Conservation (phyloP, 1,284 basidiomycete species). For the Cerrena zonata region DNA sequence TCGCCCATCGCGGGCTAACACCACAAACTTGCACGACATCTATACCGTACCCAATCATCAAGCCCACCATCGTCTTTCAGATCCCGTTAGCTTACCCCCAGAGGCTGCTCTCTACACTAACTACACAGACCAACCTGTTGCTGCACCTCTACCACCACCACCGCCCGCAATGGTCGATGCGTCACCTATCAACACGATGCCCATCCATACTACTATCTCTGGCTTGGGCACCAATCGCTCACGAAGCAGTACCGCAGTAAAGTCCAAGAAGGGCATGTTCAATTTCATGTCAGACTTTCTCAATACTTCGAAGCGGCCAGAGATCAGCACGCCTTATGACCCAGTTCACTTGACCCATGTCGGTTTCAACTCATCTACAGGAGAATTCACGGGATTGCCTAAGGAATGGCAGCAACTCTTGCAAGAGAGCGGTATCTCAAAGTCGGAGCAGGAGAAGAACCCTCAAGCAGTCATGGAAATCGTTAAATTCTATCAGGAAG, state of each 20-base stretch:
- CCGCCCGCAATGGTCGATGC: conserved; percentile 17
- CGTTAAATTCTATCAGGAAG: conserved; percentile 95
- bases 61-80: conserved; percentile 48
- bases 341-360: conserved; percentile 99
- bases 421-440: conserved; percentile 93
- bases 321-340: conserved; percentile 97
- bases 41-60: conserved; percentile 37
- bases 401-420: conserved; percentile 99
- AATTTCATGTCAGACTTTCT: conserved; percentile 80
- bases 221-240: conserved; percentile 39
- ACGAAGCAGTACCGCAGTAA: conserved; percentile 59
- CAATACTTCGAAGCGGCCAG: conserved; percentile 62
- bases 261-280: conserved; percentile 70
- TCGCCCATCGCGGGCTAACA: conserved; percentile 75
- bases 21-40: conserved; percentile 69
- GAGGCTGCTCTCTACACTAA: conserved; percentile 25
- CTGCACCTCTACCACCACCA: conserved; percentile 30
- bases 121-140: conserved; percentile 14
- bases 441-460: conserved; percentile 93
- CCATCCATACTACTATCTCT: conserved; percentile 12
- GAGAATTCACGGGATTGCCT: conserved; percentile 95
- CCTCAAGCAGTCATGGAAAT: conserved; percentile 98
- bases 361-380: conserved; percentile 97
- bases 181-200: conserved; percentile 25
- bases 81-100: conserved; percentile 37